phyloP scores from a whole-genome alignment of 805 yeast genomes.

The Saccharomyces kudriavzevii region DNA sequence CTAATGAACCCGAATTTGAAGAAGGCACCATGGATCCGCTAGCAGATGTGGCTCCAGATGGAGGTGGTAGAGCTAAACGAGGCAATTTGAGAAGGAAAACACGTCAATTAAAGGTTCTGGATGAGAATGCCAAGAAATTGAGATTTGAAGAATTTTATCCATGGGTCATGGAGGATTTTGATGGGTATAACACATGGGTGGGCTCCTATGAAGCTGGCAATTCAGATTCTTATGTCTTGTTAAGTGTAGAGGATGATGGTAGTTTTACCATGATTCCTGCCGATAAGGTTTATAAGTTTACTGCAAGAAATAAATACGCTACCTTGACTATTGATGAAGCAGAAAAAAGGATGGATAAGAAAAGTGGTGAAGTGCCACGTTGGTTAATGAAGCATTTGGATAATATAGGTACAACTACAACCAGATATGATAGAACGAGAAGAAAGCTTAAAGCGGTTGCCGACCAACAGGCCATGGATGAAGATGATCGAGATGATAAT shows the following conservation, averaged over 20 bases:
- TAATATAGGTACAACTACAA: constrained; percentile 44
- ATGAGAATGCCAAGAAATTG: constrained; percentile 73
- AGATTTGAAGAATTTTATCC: constrained; percentile 96
- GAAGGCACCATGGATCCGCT: constrained; percentile 30
- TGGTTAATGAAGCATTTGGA: constrained; percentile 93
- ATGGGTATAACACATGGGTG: constrained; percentile 88
- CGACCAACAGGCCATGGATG: constrained; percentile 32
- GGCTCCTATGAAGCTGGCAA: constrained; percentile 89
- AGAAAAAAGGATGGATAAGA: constrained; percentile 84
- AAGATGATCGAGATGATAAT: constrained; percentile 47
- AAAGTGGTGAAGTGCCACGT: constrained; percentile 63
- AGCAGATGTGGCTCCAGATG: constrained; percentile 85
- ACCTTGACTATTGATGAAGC: constrained; percentile 94
- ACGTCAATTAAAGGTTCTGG: constrained; percentile 70
- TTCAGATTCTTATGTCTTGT: constrained; percentile 74
- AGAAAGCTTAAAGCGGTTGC: constrained; percentile 44
- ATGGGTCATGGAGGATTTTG: constrained; percentile 97
- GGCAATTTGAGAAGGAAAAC: constrained; percentile 65
- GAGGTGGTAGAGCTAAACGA: constrained; percentile 64
- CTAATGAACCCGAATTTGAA: constrained; percentile 33
- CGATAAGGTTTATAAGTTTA: constrained; percentile 86
- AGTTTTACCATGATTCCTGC: constrained; percentile 87
- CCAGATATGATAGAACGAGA: constrained; percentile 43
- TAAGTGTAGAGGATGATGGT: constrained; percentile 79
- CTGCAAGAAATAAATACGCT: constrained; percentile 87